Evolutionary conservation across 179 eudicot genomes (phyloP).

Genomic region (Heliamphora pulchella): DNA sequence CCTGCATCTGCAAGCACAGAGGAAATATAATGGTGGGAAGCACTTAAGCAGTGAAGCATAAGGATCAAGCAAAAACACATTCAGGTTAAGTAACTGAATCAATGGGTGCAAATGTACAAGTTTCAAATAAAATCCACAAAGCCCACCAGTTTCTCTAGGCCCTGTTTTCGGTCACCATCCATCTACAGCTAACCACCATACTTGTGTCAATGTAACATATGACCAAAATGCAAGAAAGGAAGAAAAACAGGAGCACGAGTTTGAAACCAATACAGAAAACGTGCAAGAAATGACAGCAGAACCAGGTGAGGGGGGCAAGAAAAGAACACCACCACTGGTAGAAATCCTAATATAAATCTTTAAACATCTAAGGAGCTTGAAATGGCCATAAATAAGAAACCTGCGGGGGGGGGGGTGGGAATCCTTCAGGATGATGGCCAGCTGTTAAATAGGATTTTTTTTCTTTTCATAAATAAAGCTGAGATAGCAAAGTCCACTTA

Average conservation of each 20-base stretch:
- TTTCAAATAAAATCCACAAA: neutral
- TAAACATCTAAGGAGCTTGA: neutral
- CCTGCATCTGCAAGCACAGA: slow-evolving; percentile 75
- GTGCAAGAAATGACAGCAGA: neutral
- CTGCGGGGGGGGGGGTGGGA: no score
- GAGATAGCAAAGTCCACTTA: neutral
- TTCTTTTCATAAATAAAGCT: neutral
- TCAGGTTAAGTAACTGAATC: neutral
- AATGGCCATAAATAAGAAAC: neutral
- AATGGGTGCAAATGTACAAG: neutral
- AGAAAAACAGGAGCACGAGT: neutral
- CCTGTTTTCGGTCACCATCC: neutral
- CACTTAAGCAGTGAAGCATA: slow-evolving; percentile 4
- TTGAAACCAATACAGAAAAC: neutral
- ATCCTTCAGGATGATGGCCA: neutral
- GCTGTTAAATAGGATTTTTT: neutral
- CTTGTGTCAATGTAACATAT: neutral
- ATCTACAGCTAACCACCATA: neutral
- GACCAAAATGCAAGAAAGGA: neutral
- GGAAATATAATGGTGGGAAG: neutral
- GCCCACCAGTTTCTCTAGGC: neutral
- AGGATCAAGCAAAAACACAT: neutral
- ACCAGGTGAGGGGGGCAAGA: neutral
- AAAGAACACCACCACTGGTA: neutral
- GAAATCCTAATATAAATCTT: neutral